These are phyloP conservation scores for Aspergillus proliferans DNA, from an alignment of 2,329 filamentous ascomycete genomes.

Conservation along the genomic window DNA sequence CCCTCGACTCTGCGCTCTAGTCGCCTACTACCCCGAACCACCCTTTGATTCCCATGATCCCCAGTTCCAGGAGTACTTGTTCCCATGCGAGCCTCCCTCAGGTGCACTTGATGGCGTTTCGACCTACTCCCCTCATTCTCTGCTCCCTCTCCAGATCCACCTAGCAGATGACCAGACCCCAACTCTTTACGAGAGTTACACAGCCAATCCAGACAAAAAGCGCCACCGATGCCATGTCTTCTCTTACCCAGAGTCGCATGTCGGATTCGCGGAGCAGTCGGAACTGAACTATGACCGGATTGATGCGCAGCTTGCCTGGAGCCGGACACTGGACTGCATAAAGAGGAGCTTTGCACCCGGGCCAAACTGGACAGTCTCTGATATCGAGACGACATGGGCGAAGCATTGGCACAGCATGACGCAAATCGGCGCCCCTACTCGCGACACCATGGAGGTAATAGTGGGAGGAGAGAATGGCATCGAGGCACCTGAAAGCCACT, in stretches of 20 bases:
- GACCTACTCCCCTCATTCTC: constrained; percentile 17
- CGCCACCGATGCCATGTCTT: constrained; percentile 36
- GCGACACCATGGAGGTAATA: constrained; percentile 16
- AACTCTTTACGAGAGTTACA: constrained; percentile 21
- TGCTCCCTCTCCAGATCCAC: constrained; percentile 49
- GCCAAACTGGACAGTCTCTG: constrained; percentile 21
- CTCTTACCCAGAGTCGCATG: constrained; percentile 48
- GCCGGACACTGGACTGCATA: constrained; percentile 53
- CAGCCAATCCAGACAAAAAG: constrained; percentile 21
- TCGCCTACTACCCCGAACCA: constrained; percentile 51
- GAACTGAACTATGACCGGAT: constrained; percentile 57
- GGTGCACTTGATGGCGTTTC: constrained; percentile 15
- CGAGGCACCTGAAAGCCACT: constrained; percentile 3
- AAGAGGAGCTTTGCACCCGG: constrained; percentile 51
- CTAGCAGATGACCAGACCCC: constrained; percentile 44
- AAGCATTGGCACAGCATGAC: constrained; percentile 26
- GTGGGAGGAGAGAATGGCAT: constrained; percentile 4
- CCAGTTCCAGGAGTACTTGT: constrained; percentile 15
- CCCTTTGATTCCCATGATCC: constrained; percentile 19
- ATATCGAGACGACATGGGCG: constrained; percentile 37
- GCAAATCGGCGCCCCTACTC: constrained; percentile 13
- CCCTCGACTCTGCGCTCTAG: constrained; percentile 51
- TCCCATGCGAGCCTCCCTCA: constrained; percentile 7
- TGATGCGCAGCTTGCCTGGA: constrained; percentile 59
- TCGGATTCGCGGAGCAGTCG: constrained; percentile 63